These are phyloP conservation scores for Phaffia australis DNA, from an alignment of 768 basidiomycete species.

Conservation along the genomic window DNA sequence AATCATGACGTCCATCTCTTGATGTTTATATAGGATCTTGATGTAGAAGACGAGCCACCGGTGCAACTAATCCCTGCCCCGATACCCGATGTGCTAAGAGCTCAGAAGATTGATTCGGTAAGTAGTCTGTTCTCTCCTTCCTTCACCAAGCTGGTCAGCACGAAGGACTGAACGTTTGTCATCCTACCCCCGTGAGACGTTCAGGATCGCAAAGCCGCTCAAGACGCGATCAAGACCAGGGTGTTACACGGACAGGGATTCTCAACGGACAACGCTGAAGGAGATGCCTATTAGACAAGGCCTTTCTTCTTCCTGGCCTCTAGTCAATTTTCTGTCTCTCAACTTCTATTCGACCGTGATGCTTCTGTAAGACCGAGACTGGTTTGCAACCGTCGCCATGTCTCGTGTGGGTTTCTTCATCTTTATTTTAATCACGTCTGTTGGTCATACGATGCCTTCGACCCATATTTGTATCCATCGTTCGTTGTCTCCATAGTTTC, in stretches of 20 bases:
- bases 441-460: too few species aligned
- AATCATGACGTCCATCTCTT: slow-evolving; percentile 5
- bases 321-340: neutral
- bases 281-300: slow-evolving; percentile 22
- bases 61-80: slow-evolving; percentile 38
- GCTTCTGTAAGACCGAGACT: neutral
- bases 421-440: too few species aligned
- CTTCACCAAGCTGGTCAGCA: neutral
- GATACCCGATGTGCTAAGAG: slow-evolving; percentile 26
- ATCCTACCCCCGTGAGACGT: neutral
- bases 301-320: neutral
- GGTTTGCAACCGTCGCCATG: slow-evolving; percentile 6
- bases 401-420: neutral
- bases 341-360: neutral
- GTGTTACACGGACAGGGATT: slow-evolving; percentile 23
- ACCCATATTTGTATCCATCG: too few species aligned
- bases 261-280: slow-evolving; percentile 24
- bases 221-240: slow-evolving; percentile 23
- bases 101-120: slow-evolving; percentile 25
- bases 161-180: neutral
- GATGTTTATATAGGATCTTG: slow-evolving; percentile 58
- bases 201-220: slow-evolving; percentile 16
- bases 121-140: slow-evolving; percentile 7
- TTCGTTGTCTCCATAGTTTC: too few species aligned
- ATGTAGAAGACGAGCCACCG: slow-evolving; percentile 79